Conservation (phyloP, 2,329 filamentous ascomycete species). For the Xylariaceae sp. region DNA sequence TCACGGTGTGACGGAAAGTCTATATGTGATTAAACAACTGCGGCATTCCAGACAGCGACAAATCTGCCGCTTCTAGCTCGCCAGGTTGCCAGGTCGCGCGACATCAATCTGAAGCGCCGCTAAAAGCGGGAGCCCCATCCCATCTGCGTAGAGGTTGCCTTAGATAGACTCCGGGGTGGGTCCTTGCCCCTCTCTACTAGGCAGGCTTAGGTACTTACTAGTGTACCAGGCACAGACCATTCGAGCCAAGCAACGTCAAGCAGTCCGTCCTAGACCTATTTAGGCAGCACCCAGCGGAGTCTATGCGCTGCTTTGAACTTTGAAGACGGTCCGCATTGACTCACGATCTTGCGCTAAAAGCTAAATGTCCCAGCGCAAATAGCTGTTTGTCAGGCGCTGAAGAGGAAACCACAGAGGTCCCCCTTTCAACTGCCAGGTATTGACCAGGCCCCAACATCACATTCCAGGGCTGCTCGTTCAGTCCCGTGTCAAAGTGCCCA, state of each 20-base stretch:
- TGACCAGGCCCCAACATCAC: neutral
- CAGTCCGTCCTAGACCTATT: conserved; percentile 6
- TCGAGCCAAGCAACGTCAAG: no score
- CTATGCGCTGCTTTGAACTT: no score
- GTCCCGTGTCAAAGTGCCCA: no score
- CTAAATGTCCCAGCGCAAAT: no score
- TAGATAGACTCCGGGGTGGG: conserved; percentile 20
- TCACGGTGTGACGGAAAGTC: neutral
- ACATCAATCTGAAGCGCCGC: conserved; percentile 24
- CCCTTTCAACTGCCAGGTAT: neutral
- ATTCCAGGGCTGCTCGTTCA: neutral
- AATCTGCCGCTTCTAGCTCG: conserved; percentile 19
- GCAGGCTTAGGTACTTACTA: neutral
- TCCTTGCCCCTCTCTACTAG: neutral
- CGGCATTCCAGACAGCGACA: conserved; percentile 26
- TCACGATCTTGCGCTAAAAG: no score
- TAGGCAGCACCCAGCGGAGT: neutral
- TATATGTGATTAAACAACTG: neutral
- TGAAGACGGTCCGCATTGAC: no score
- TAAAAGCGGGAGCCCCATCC: conserved; percentile 34
- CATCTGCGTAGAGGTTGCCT: conserved; percentile 18
- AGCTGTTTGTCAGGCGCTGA: no score
- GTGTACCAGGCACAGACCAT: neutral
- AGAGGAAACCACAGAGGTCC: no score
- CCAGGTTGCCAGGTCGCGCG: neutral